Evolutionary conservation across 768 basidiomycete species (phyloP).

Genomic region (Tulasnella sp.): DNA sequence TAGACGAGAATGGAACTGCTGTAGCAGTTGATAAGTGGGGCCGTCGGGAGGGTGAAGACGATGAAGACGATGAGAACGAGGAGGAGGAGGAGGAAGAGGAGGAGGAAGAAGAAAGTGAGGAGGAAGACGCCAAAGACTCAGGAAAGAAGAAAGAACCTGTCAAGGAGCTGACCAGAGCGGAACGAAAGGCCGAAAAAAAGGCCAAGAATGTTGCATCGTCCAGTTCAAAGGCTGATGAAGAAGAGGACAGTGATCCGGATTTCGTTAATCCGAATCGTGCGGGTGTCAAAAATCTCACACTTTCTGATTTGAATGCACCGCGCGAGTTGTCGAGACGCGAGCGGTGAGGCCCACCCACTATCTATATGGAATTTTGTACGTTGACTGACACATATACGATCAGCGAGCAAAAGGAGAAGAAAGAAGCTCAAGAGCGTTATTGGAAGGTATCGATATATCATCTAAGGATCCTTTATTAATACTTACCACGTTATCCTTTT

Average conservation of each 20-base stretch:
- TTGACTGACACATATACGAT: not conserved
- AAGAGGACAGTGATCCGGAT: slow-evolving; percentile 51
- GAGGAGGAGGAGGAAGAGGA: slow-evolving; percentile 33
- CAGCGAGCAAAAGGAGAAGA: slow-evolving; percentile 89
- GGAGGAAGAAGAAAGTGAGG: slow-evolving; percentile 36
- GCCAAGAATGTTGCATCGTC: slow-evolving; percentile 23
- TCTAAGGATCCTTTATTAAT: slow-evolving; percentile 9
- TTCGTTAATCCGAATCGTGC: slow-evolving; percentile 63
- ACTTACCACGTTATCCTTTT: not conserved
- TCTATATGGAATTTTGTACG: not conserved
- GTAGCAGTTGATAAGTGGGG: slow-evolving; percentile 31
- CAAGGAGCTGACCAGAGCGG: slow-evolving; percentile 49
- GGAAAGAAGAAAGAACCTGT: slow-evolving; percentile 25
- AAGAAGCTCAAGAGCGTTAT: slow-evolving; percentile 76
- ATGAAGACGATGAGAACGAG: slow-evolving; percentile 29
- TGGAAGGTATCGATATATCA: slow-evolving; percentile 51
- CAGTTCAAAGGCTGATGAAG: slow-evolving; percentile 29
- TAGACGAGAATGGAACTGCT: slow-evolving; percentile 46
- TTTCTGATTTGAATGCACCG: slow-evolving; percentile 57
- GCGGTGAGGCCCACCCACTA: slow-evolving; percentile 30
- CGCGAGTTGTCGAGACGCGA: slow-evolving; percentile 52
- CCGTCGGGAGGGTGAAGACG: slow-evolving; percentile 23
- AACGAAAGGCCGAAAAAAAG: slow-evolving; percentile 73
- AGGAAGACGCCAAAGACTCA: slow-evolving; percentile 31
- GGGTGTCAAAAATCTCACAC: slow-evolving; percentile 56